Percentiles rank a stretch among this genome's conserved stretches.
phyloP scores from a whole-genome alignment of 495 filamentous ascomycete genomes.

The Aspergillus homomorphus region DNA sequence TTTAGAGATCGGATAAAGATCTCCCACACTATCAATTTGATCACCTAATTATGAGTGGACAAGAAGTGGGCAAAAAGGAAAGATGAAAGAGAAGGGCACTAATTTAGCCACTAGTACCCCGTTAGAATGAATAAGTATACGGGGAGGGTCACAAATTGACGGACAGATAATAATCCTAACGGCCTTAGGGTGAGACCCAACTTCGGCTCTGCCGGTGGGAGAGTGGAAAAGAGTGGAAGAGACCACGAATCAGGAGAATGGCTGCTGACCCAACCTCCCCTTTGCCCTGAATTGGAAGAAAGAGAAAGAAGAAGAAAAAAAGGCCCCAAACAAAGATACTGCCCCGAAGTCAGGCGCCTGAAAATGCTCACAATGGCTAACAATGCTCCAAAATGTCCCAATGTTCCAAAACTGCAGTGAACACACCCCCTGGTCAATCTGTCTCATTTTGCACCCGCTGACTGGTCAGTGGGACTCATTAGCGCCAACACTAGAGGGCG shows the following conservation, averaged over 20 bases:
- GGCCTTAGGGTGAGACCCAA: not conserved
- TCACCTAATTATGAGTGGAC: not conserved
- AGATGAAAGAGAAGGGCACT: too few species aligned
- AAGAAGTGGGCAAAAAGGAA: not conserved
- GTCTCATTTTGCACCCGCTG: conserved; percentile 12
- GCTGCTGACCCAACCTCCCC: not conserved
- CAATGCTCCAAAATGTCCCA: not conserved
- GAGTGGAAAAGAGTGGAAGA: too few species aligned
- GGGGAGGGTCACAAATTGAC: too few species aligned
- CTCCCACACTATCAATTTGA: conserved; percentile 2
- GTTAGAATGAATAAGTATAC: too few species aligned
- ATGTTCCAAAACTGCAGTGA: conserved; percentile 4
- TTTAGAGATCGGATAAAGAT: conserved; percentile 9
- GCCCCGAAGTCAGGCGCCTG: conserved; percentile 7
- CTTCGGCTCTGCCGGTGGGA: not conserved
- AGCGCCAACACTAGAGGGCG: conserved; percentile 13
- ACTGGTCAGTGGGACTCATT: conserved; percentile 9
- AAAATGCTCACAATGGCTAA: not conserved
- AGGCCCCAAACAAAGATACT: conserved; percentile 8
- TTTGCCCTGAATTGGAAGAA: too few species aligned
- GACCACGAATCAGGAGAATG: not conserved
- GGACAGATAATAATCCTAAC: not conserved
- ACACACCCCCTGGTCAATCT: conserved; percentile 6
- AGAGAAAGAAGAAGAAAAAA: not conserved
- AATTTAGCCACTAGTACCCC: too few species aligned